phyloP scores from a whole-genome alignment of 2,329 filamentous ascomycete genomes.

The Sporothrix brunneoviolacea region DNA sequence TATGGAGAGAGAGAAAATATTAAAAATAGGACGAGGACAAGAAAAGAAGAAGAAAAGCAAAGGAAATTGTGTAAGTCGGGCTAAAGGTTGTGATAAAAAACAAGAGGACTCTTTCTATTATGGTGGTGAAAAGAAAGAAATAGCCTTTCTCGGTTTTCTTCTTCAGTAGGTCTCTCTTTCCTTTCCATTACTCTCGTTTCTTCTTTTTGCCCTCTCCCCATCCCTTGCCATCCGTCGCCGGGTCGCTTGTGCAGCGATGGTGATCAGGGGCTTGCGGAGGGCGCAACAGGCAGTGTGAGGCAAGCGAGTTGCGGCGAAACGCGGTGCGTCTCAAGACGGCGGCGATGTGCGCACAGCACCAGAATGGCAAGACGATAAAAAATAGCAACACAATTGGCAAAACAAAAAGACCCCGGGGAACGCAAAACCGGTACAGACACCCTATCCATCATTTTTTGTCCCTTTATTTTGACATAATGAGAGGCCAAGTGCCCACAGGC shows the following conservation, averaged over 20 bases:
- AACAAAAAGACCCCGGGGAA: constrained; percentile 2
- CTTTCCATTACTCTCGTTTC: neutral
- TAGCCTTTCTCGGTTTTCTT: neutral
- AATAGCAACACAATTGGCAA: too few relatives aligned
- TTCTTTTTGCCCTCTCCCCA: neutral
- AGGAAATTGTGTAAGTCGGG: too few relatives aligned
- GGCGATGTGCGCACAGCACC: constrained; percentile 1
- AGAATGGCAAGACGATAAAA: neutral
- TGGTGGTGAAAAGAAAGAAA: neutral
- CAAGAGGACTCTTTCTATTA: too few relatives aligned
- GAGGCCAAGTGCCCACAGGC: too few relatives aligned
- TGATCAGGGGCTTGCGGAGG: constrained; percentile 6
- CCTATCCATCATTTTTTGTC: neutral
- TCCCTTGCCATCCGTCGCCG: neutral
- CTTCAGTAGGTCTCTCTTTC: neutral
- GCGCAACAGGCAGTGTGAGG: neutral
- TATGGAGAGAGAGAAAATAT: too few relatives aligned
- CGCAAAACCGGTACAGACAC: neutral
- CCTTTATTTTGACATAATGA: too few relatives aligned
- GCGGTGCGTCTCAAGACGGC: constrained; percentile 4
- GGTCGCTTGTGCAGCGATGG: neutral
- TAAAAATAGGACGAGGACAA: neutral
- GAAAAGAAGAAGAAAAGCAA: neutral
- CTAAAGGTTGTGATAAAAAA: too few relatives aligned
- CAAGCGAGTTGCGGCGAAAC: constrained; percentile 6